Conservation (phyloP, 148 eudicot species). For the Rhododendron griersonianum region DNA sequence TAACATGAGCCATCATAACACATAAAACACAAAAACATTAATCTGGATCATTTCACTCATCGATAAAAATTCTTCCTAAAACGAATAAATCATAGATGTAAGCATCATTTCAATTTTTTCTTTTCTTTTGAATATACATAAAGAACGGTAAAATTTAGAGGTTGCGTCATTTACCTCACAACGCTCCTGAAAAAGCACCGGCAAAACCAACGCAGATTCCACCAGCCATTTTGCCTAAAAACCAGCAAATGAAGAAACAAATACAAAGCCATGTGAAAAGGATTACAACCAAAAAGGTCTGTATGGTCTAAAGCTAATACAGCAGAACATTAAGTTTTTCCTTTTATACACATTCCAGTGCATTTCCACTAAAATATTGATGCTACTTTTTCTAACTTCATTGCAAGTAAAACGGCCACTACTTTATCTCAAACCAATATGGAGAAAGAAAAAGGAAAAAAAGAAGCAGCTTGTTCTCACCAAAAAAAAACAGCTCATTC, state of each 20-base stretch:
- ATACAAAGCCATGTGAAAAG: neutral
- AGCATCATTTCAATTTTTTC: neutral
- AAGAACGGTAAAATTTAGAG: constrained; percentile 9
- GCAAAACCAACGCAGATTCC: constrained; percentile 73
- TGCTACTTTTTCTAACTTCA: neutral
- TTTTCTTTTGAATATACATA: neutral
- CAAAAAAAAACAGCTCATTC: neutral
- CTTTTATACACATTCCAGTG: neutral
- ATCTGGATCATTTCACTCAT: constrained; percentile 94
- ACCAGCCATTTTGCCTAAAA: constrained; percentile 93
- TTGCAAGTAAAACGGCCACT: neutral
- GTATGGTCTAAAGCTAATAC: neutral
- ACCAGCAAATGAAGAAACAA: constrained; percentile 11
- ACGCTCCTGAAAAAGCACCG: constrained; percentile 91
- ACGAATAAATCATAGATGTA: neutral
- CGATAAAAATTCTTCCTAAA: constrained; percentile 94
- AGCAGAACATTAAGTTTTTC: neutral
- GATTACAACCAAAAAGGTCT: neutral
- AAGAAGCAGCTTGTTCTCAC: neutral
- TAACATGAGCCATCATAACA: neutral
- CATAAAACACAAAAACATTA: neutral
- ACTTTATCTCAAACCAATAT: neutral
- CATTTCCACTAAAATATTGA: neutral
- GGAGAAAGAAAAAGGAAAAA: neutral
- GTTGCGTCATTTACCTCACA: constrained; percentile 57